Evolutionary conservation across 495 filamentous ascomycete species (phyloP), one percentile per base, ranked within the genome.

Genomic region (Tuber microsphaerosporum): DNA sequence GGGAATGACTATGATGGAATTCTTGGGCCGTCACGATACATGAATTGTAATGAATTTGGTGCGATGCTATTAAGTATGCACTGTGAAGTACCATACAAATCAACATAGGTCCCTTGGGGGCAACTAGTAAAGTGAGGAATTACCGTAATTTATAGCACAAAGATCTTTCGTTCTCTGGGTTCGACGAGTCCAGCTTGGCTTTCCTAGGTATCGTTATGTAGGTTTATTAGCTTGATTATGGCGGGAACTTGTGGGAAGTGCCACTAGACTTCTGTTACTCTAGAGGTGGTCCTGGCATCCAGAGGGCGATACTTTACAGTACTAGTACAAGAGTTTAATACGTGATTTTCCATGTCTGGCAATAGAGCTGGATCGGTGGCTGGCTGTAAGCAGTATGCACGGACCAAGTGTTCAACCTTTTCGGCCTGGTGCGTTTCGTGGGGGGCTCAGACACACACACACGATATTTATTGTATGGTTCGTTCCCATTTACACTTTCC

Each of bases 381-480:
- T 61, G n/a, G 56, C 48, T 61, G 51, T 34, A 31, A 65, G 56
- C 26, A 65, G 1, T 16, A 26, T 34, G 56, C 56, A 65, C 56
- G 56, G 56, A 65, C 56, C 56, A 65, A 65, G 56, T 65, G 26
- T 65, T 34, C 26, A 65, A 65, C 56, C 26, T 26, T 65, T 65
- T 65, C 4, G 26, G 56, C 56, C 56, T 65, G 26, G 56, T 65
- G 56, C 56, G 10, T 61, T 61, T 61, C 51, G 51, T 61, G 51
- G 51, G 51, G 51, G 56, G 26, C 56, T 34, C 56, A 10, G 56
- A 65, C 26, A 34, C 56, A 65, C 56, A 65, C 56, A 34, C 26
- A 26, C 56, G 56, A 65, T 31, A 65, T 65, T 65, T n/a, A n/a
- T 22, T 48, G 10, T 61, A 31, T 31, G 12, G 51, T 56, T 12